Evolutionary conservation across 371 early-diverging fungal genomes (phyloP).

Genomic region (Apophysomyces variabilis): DNA sequence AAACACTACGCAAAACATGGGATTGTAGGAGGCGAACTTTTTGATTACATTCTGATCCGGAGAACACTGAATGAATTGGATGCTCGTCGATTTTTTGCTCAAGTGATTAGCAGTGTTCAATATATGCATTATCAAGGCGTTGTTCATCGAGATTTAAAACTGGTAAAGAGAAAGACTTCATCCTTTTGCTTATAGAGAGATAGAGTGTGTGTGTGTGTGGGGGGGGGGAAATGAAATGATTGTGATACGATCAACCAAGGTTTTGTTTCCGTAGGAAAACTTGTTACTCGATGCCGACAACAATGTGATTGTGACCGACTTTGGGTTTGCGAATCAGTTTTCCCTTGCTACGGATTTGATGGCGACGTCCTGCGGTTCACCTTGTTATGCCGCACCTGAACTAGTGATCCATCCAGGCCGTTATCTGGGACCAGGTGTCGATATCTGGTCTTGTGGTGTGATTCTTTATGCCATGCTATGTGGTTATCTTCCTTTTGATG

Average conservation of each 20-base stretch:
- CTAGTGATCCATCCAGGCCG: slow-evolving; percentile 89
- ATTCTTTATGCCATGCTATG: slow-evolving; percentile 77
- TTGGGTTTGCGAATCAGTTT: slow-evolving; percentile 96
- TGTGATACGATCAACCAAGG: slow-evolving; percentile 37
- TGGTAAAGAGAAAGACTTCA: slow-evolving; percentile 49
- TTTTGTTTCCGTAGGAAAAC: slow-evolving; percentile 73
- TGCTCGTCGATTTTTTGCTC: slow-evolving; percentile 62
- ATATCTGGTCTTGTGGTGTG: slow-evolving; percentile 94
- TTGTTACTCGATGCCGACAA: slow-evolving; percentile 79
- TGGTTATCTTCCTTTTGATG: slow-evolving; percentile 82
- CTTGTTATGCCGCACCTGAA: slow-evolving; percentile 97
- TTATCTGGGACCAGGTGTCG: slow-evolving; percentile 94
- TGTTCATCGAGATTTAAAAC: slow-evolving; percentile 71
- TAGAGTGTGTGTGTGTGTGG: slow-evolving; percentile 14
- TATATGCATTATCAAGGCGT: slow-evolving; percentile 53
- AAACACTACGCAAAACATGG: no score
- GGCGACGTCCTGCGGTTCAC: slow-evolving; percentile 91
- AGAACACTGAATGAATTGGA: slow-evolving; percentile 56
- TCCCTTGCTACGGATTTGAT: slow-evolving; percentile 67
- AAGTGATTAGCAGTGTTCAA: slow-evolving; percentile 65
- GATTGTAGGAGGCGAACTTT: slow-evolving; percentile 50
- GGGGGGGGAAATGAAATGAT: not conserved
- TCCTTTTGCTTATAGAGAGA: no score
- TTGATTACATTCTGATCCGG: slow-evolving; percentile 63
- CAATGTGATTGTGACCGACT: slow-evolving; percentile 94